Conservation (phyloP, 2,329 filamentous ascomycete species). For the Botrytis elliptica region DNA sequence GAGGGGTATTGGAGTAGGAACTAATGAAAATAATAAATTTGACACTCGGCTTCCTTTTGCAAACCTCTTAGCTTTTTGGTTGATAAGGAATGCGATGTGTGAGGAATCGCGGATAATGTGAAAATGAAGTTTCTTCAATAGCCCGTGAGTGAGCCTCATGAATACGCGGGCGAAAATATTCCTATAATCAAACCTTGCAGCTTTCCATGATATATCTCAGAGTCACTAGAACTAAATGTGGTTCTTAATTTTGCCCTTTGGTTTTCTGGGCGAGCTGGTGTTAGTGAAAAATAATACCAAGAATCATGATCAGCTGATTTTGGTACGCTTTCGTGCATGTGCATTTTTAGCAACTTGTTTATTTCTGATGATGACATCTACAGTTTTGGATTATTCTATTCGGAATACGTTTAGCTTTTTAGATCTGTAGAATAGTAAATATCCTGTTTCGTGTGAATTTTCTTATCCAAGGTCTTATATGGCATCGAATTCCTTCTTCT, state of each 20-base stretch:
- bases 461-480: no score
- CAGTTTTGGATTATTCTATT: neutral
- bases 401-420: neutral
- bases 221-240: neutral
- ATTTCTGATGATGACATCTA: neutral
- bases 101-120: neutral
- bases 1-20: no score
- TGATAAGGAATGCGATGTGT: no score
- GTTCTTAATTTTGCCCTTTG: neutral
- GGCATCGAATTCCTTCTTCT: neutral
- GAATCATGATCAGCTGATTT: neutral
- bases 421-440: neutral
- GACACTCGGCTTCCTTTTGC: no score
- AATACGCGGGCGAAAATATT: neutral
- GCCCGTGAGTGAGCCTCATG: neutral
- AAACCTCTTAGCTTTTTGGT: no score
- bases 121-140: neutral
- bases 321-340: neutral
- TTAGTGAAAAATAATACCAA: neutral
- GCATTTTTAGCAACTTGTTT: neutral
- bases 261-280: neutral
- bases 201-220: neutral
- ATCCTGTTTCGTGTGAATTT: no score
- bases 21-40: no score
- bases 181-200: neutral